Evolutionary conservation across 2,329 filamentous ascomycete species (phyloP).

Genomic region (Aspergillus sp.): DNA sequence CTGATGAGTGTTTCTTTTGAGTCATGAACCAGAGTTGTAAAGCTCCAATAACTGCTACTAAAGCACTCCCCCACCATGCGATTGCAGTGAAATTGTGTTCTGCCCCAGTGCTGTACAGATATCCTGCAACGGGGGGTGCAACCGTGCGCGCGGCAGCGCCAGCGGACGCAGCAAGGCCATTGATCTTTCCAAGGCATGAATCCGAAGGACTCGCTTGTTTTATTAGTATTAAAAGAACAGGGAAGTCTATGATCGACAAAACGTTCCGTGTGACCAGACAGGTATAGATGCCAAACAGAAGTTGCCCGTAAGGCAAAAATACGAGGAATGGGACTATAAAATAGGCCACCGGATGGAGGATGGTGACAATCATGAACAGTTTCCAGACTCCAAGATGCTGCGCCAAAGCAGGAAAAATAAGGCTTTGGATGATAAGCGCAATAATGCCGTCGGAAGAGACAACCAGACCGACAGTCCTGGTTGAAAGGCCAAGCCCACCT

Average conservation of each 20-base stretch:
- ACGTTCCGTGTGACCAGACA: constrained; percentile 66
- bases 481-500: constrained; percentile 66
- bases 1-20: constrained; percentile 46
- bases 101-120: constrained; percentile 64
- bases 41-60: constrained; percentile 57
- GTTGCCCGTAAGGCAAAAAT: constrained; percentile 53
- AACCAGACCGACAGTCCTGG: constrained; percentile 67
- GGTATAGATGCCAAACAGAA: constrained; percentile 65
- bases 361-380: constrained; percentile 63
- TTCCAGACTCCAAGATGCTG: constrained; percentile 66
- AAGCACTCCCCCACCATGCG: constrained; percentile 61
- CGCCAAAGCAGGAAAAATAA: constrained; percentile 67
- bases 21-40: constrained; percentile 58
- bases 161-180: constrained; percentile 69
- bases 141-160: constrained; percentile 71
- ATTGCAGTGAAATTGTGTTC: constrained; percentile 59
- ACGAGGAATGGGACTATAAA: constrained; percentile 68
- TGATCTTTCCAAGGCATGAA: constrained; percentile 66
- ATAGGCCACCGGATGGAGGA: constrained; percentile 67
- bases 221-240: constrained; percentile 67
- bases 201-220: constrained; percentile 68
- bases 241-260: constrained; percentile 67
- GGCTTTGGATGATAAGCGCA: constrained; percentile 69
- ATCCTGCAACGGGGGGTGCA: constrained; percentile 66
- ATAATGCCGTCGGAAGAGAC: constrained; percentile 70